Percentiles rank a stretch among this genome's conserved stretches.
phyloP scores from a whole-genome alignment of 768 basidiomycete species.

The Rhodosporidiobolus odoratus region DNA sequence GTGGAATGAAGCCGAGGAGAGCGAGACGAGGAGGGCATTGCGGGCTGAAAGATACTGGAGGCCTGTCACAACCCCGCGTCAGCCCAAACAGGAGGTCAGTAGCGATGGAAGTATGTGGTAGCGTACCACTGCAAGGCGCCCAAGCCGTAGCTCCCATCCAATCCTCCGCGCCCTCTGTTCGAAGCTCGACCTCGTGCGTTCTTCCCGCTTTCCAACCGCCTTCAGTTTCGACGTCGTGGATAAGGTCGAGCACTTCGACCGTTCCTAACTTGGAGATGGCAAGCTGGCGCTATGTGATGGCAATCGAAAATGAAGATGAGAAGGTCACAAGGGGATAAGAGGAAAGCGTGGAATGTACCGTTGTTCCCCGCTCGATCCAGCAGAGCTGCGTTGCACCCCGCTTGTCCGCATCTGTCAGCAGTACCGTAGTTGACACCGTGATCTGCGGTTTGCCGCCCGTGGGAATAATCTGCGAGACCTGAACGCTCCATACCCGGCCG shows the following conservation, averaged over 20 bases:
- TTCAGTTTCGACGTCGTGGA: not conserved
- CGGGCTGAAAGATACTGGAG: not conserved
- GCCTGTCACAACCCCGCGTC: not conserved
- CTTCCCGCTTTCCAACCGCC: not conserved
- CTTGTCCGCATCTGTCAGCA: not conserved
- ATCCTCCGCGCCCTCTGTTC: not conserved
- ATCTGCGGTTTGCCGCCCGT: too few species aligned
- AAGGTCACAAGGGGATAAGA: not conserved
- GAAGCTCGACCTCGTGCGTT: slow-evolving; percentile 6
- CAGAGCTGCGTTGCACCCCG: slow-evolving; percentile 18
- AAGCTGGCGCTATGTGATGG: slow-evolving; percentile 7
- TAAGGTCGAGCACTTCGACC: not conserved
- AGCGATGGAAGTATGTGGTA: not conserved
- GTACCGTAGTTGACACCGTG: not conserved
- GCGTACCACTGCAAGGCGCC: slow-evolving; percentile 25
- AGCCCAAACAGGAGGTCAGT: not conserved
- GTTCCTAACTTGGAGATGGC: slow-evolving; percentile 28
- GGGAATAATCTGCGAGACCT: not conserved
- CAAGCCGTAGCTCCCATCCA: slow-evolving; percentile 17
- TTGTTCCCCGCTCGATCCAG: not conserved
- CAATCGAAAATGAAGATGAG: not conserved
- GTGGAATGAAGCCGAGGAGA: slow-evolving; percentile 8
- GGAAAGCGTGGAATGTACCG: not conserved
- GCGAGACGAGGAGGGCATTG: slow-evolving; percentile 4
- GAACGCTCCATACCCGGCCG: slow-evolving; percentile 5